Conservation (phyloP, 2,329 filamentous ascomycete genomes). For the Volutella citrinella region DNA sequence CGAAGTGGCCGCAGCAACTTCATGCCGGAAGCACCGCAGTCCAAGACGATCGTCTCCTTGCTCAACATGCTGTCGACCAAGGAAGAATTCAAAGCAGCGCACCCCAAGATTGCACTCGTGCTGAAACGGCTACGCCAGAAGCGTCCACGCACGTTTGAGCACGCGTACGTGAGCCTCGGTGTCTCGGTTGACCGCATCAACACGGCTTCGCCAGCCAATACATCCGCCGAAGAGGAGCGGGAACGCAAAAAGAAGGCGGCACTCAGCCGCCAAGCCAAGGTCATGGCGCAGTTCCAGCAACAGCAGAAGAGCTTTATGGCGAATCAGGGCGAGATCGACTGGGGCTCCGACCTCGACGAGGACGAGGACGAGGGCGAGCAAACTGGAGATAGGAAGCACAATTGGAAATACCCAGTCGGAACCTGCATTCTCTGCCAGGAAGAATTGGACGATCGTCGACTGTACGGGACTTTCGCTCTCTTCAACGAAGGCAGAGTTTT, state of each 20-base stretch:
- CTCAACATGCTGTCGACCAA: slow-evolving; percentile 61
- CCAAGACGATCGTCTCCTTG: slow-evolving; percentile 63
- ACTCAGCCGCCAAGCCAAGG: slow-evolving; percentile 80
- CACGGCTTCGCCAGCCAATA: slow-evolving; percentile 74
- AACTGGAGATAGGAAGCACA: slow-evolving; percentile 60
- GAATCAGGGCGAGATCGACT: slow-evolving; percentile 82
- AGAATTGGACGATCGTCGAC: slow-evolving; percentile 80
- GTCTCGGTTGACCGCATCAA: slow-evolving; percentile 76
- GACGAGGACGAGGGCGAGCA: slow-evolving; percentile 63
- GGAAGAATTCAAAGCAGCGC: slow-evolving; percentile 76
- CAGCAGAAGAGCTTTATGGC: slow-evolving; percentile 95
- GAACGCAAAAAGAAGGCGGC: slow-evolving; percentile 90
- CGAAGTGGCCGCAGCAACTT: slow-evolving; percentile 61
- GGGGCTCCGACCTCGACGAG: slow-evolving; percentile 76
- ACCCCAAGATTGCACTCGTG: slow-evolving; percentile 80
- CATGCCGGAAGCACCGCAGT: slow-evolving; percentile 51
- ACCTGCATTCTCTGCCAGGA: slow-evolving; percentile 97
- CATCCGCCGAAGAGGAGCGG: slow-evolving; percentile 66
- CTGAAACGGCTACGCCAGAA: slow-evolving; percentile 83
- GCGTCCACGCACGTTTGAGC: slow-evolving; percentile 69
- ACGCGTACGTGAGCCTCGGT: slow-evolving; percentile 60
- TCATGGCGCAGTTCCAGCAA: slow-evolving; percentile 98
- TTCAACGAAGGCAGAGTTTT: slow-evolving; percentile 83
- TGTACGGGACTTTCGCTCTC: slow-evolving; percentile 92
- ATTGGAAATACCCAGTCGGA: slow-evolving; percentile 86